Conservation (phyloP, 148 eudicot genomes). For the Rhododendron mucronatum region DNA sequence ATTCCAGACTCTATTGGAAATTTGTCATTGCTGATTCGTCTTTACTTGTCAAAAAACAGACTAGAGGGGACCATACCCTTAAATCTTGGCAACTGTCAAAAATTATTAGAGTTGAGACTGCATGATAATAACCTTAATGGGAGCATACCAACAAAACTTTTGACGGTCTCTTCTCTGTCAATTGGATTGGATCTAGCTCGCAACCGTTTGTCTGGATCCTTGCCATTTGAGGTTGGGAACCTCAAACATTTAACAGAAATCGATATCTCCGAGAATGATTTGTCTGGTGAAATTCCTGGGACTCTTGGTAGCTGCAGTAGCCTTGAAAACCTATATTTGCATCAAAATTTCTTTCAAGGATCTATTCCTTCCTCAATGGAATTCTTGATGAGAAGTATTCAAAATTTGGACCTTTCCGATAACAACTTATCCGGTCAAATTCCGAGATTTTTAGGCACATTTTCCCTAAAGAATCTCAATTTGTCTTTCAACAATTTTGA, state of each 20-base stretch:
- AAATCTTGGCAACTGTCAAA: not conserved
- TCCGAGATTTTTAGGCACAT: not conserved
- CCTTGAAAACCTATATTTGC: constrained; percentile 1
- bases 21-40: not conserved
- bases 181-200: not conserved
- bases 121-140: not conserved
- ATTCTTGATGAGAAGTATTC: not conserved
- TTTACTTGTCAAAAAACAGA: not conserved
- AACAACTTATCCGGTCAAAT: constrained; percentile 16
- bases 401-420: constrained; percentile 9
- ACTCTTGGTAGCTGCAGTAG: constrained; percentile 2
- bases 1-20: constrained; percentile 13
- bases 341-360: constrained; percentile 6
- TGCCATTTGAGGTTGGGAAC: not conserved
- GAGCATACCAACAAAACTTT: not conserved
- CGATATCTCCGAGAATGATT: not conserved
- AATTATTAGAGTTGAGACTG: too few species aligned
- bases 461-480: too few species aligned
- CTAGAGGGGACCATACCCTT: constrained; percentile 4
- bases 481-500: too few species aligned
- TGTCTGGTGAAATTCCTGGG: constrained; percentile 4
- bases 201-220: constrained; percentile 5
- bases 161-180: not conserved
- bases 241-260: not conserved
- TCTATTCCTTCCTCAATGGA: constrained; percentile 4